These are phyloP conservation scores for Pseudomassariella vexata DNA, from an alignment of 2,329 filamentous ascomycete genomes.

Conservation along the genomic window DNA sequence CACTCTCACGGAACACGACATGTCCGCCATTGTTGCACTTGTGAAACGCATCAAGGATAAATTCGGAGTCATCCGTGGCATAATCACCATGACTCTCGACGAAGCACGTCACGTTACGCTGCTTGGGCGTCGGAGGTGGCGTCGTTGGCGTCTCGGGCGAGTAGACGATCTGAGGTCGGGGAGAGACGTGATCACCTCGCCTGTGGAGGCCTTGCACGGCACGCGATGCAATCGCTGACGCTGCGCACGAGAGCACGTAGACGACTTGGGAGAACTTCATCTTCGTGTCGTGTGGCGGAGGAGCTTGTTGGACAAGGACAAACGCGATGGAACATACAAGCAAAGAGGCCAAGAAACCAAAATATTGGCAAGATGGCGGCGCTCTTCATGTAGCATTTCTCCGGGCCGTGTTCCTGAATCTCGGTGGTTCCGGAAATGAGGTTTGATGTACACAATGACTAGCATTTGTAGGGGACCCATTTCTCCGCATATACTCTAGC, in stretches of 20 bases:
- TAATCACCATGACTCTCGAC: slow-evolving; percentile 5
- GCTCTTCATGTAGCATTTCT: background rate
- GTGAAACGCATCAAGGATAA: slow-evolving; percentile 4
- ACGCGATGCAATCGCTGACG: background rate
- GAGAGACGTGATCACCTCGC: slow-evolving; percentile 4
- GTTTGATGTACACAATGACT: slow-evolving; percentile 1
- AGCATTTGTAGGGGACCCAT: background rate
- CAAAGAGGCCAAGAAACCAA: background rate
- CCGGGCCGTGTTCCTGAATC: background rate
- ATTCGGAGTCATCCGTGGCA: slow-evolving; percentile 5
- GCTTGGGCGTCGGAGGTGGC: slow-evolving; percentile 2
- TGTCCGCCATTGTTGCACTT: slow-evolving; percentile 49
- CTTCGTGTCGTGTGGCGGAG: background rate
- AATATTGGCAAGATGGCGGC: background rate
- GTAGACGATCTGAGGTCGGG: slow-evolving; percentile 5
- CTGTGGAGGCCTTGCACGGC: background rate
- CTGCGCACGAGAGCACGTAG: background rate
- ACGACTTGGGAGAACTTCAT: slow-evolving; percentile 4
- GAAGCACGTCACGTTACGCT: slow-evolving; percentile 7
- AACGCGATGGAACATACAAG: too few species aligned
- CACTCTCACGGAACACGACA: slow-evolving; percentile 47
- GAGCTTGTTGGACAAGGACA: background rate
- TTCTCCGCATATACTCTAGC: slow-evolving; percentile 4
- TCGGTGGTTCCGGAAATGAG: slow-evolving; percentile 4
- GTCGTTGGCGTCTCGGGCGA: slow-evolving; percentile 2